Evolutionary conservation across 1,139 yeast genomes (phyloP).

Genomic region (Pichia sp.): DNA sequence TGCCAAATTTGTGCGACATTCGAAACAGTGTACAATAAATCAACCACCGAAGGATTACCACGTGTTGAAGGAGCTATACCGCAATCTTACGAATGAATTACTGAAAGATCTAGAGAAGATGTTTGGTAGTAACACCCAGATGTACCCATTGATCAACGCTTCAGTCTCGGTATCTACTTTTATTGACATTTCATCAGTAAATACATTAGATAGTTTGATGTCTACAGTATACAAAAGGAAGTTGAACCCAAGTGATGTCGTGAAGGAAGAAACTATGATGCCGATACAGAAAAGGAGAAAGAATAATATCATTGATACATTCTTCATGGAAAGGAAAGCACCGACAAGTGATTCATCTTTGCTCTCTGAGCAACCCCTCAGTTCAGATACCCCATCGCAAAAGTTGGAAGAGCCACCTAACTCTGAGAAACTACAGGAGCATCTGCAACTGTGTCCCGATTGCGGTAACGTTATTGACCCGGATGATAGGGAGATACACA

Average conservation of each 20-base stretch:
- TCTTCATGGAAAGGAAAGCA: not conserved
- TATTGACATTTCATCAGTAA: conserved; percentile 35
- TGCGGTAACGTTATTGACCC: conserved; percentile 19
- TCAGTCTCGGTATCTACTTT: conserved; percentile 50
- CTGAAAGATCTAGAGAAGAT: conserved; percentile 32
- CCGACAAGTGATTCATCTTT: not conserved
- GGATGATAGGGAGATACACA: conserved; percentile 24
- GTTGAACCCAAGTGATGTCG: conserved; percentile 9
- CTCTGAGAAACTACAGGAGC: not conserved
- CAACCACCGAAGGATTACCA: conserved; percentile 35
- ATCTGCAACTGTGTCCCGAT: conserved; percentile 13
- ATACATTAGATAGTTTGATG: conserved; percentile 46
- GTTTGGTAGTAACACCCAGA: conserved; percentile 25
- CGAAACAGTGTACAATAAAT: conserved; percentile 39
- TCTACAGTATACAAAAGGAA: conserved; percentile 15
- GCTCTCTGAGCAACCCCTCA: too few species aligned
- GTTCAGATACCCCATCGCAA: too few species aligned
- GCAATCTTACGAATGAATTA: conserved; percentile 34
- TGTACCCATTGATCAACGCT: conserved; percentile 45
- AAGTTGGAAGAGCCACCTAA: not conserved
- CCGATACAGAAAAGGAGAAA: not conserved
- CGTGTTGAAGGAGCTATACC: conserved; percentile 33
- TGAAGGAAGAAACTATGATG: conserved; percentile 1
- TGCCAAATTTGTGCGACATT: conserved; percentile 23
- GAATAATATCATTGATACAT: not conserved